These are phyloP conservation scores for Macrocybe gigantea DNA, from an alignment of 768 basidiomycete genomes.

Conservation along the genomic window DNA sequence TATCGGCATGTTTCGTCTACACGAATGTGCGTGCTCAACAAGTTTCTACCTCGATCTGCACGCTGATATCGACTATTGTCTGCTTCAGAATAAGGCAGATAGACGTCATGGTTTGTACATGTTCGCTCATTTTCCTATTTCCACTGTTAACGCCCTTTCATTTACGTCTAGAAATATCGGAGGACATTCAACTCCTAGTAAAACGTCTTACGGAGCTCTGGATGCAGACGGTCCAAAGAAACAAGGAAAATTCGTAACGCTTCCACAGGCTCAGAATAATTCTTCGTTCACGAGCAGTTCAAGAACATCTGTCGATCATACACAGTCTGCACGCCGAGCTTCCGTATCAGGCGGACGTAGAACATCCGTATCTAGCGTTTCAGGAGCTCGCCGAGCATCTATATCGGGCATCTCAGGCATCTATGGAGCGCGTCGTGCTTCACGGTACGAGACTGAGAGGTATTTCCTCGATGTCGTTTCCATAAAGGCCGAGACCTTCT, in stretches of 20 bases:
- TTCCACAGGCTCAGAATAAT: neutral
- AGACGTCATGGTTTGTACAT: no score
- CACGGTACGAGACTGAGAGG: neutral
- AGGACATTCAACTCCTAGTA: neutral
- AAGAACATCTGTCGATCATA: neutral
- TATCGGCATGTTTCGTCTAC: no score
- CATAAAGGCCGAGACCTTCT: no score
- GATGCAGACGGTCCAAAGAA: neutral
- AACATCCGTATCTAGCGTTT: constrained; percentile 1
- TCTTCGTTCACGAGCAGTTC: neutral
- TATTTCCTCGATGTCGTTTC: no score
- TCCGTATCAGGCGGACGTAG: constrained; percentile 1
- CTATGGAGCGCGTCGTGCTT: neutral
- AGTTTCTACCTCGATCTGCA: no score
- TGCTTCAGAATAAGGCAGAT: no score
- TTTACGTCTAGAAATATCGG: neutral
- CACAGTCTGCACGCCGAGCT: neutral
- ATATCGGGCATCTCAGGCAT: no score
- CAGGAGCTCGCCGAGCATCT: no score
- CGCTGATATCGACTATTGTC: no score
- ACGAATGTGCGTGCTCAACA: no score
- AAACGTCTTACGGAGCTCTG: neutral
- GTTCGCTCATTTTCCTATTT: no score
- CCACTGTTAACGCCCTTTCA: neutral
- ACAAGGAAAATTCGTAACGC: neutral